A percentile compares a stretch with the other conserved stretches of the same genome.
phyloP scores from a whole-genome alignment of 148 eudicot species.

The Vaccinium darrowii region DNA sequence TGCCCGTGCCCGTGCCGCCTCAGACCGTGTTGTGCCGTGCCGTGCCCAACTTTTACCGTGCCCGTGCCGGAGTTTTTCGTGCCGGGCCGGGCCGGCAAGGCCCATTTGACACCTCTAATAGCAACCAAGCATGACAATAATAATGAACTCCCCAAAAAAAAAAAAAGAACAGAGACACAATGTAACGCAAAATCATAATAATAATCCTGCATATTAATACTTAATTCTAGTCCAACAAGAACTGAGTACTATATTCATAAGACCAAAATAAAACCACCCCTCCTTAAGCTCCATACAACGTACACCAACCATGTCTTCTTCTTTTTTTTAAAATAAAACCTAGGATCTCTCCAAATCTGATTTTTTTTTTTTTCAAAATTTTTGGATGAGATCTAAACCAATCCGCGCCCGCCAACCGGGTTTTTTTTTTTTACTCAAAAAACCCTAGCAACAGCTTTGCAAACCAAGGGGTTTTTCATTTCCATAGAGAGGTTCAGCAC shows the following conservation, averaged over 20 bases:
- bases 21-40: too few species aligned
- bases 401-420: neutral
- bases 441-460: conserved; percentile 69
- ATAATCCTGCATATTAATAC: neutral
- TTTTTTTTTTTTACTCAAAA: conserved; percentile 1
- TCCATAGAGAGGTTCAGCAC: conserved; percentile 82
- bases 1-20: too few species aligned
- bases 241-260: neutral
- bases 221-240: neutral
- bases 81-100: too few species aligned
- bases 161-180: neutral
- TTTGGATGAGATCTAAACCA: conserved; percentile 17
- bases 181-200: neutral
- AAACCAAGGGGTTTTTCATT: conserved; percentile 77
- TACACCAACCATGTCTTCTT: too few species aligned
- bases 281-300: neutral
- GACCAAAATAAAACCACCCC: neutral
- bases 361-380: conserved; percentile 21
- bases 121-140: neutral
- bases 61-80: too few species aligned
- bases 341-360: conserved; percentile 4
- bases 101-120: too few species aligned
- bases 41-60: too few species aligned
- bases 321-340: too few species aligned
- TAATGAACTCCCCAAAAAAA: neutral